Base-by-base conservation (phyloP, 1,139 yeast species). In the Meyerozyma carpophila region DNA sequence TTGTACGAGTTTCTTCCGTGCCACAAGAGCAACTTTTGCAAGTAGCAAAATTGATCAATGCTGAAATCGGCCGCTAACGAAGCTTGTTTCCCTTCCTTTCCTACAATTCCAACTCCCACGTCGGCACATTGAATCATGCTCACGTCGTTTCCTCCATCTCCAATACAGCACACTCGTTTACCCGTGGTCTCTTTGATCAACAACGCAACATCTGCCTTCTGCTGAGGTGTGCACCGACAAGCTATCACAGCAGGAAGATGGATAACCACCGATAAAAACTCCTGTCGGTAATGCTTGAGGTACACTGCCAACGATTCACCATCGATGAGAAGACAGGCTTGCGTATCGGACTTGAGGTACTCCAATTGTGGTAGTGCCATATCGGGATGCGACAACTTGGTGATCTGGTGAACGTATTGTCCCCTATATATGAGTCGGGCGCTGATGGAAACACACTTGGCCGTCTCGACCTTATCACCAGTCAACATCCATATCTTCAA, bases 101-200 rank as follows among this genome's bases (percentile, higher is more conserved):
- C 99, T 24, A 93, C 98, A 53, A 94, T 93, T 44, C 99, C 99
- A 36, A 94, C 96, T 45, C 99, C 99, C 9, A 94, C 96, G 67
- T 94, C 96, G 0, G 99, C 98, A 54, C 95, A 87, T 65, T 93
- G 98, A 54, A 94, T 94, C 99, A 94, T 94, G 56, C 95, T 87
- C 32, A 94, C 99, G 64, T 94, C 99, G 58, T 94, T 94, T 54
- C 99, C 99, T 52, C 99, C 99, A 64, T 94, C 99, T 42, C 99
- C 99, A 55, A 94, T 94, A 61, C 98, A 93, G 54, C 98, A 91
- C 3, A 91, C 97, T 43, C 98, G 71, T 58, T 88, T 89, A 6
- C 89, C 87, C 0, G 98, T 93, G 31, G 79, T 67, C 47, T 79
- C 79, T 52, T 91, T 78, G 50, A 94, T 94, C 51, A 84, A 69